phyloP scores from a whole-genome alignment of 352 stramenopile species.

The Phytophthora syringae region DNA sequence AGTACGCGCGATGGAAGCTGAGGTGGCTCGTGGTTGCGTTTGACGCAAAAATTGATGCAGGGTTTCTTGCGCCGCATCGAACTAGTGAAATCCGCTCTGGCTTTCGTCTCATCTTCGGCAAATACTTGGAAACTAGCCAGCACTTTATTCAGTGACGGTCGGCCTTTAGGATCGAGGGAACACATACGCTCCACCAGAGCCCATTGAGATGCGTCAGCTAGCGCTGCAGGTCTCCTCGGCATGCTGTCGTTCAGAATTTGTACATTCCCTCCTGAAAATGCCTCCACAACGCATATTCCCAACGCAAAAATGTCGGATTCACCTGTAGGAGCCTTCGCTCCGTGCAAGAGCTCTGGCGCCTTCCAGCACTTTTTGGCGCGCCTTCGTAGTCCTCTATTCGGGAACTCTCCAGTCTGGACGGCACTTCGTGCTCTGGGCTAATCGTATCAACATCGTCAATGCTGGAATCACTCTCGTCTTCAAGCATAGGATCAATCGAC shows the following conservation, averaged over 20 bases:
- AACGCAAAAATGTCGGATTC: conserved; percentile 35
- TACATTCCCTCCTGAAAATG: conserved; percentile 31
- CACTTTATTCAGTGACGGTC: conserved; percentile 30
- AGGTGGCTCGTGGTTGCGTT: conserved; percentile 20
- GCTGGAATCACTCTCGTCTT: conserved; percentile 22
- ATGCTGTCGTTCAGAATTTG: neutral
- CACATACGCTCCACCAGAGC: conserved; percentile 39
- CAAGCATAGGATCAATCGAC: conserved; percentile 26
- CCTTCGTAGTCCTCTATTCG: neutral
- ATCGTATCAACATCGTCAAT: conserved; percentile 34
- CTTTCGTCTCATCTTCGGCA: conserved; percentile 28
- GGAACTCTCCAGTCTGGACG: neutral
- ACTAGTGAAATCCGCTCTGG: conserved; percentile 14
- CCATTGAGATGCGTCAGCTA: conserved; percentile 32
- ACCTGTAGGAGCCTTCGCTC: conserved; percentile 23
- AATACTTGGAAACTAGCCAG: conserved; percentile 35
- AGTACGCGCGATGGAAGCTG: conserved; percentile 22
- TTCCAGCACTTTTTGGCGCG: conserved; percentile 23
- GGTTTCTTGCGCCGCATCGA: conserved; percentile 18
- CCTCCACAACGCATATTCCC: conserved; percentile 43
- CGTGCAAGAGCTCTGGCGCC: conserved; percentile 25
- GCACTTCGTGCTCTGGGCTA: conserved; percentile 2
- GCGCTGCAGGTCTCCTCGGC: conserved; percentile 19
- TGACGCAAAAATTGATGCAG: conserved; percentile 5
- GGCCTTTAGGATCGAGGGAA: conserved; percentile 15